Percentiles rank a stretch among this genome's conserved stretches.
phyloP scores from a whole-genome alignment of 1,284 basidiomycete species.

The Mycena citricolor region DNA sequence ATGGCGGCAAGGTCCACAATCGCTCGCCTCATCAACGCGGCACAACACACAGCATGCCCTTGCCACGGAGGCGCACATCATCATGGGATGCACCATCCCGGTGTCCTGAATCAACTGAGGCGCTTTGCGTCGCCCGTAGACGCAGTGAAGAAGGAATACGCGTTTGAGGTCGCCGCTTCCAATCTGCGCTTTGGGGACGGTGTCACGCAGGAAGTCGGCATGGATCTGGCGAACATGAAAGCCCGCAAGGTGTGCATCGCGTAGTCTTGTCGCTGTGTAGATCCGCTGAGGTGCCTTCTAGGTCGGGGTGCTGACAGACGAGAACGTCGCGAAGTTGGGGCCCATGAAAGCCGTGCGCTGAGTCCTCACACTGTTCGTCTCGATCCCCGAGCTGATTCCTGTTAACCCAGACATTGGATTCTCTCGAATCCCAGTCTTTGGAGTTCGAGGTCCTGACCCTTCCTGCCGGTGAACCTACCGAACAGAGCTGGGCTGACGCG shows the following conservation, averaged over 20 bases:
- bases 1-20: conserved; percentile 57
- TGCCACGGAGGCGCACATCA: conserved; percentile 64
- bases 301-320: conserved; percentile 94
- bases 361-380: conserved; percentile 4
- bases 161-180: conserved; percentile 93
- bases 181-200: conserved; percentile 89
- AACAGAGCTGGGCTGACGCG: conserved; percentile 84
- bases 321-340: conserved; percentile 76
- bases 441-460: conserved; percentile 85
- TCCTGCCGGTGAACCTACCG: conserved; percentile 89
- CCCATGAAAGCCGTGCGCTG: conserved; percentile 77
- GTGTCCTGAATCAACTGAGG: conserved; percentile 59
- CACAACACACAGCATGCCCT: conserved; percentile 72
- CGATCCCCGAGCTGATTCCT: background rate
- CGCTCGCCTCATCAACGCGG: conserved; percentile 66
- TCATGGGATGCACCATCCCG: conserved; percentile 41
- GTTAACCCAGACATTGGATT: conserved; percentile 63
- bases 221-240: conserved; percentile 91
- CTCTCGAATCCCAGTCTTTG: conserved; percentile 71
- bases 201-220: conserved; percentile 89
- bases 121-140: conserved; percentile 86
- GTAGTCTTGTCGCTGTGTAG: conserved; percentile 6
- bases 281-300: conserved; percentile 33
- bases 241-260: conserved; percentile 75
- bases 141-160: conserved; percentile 84